Base-by-base conservation (phyloP, 352 stramenopile species). In the Globisporangium okanoganense region DNA sequence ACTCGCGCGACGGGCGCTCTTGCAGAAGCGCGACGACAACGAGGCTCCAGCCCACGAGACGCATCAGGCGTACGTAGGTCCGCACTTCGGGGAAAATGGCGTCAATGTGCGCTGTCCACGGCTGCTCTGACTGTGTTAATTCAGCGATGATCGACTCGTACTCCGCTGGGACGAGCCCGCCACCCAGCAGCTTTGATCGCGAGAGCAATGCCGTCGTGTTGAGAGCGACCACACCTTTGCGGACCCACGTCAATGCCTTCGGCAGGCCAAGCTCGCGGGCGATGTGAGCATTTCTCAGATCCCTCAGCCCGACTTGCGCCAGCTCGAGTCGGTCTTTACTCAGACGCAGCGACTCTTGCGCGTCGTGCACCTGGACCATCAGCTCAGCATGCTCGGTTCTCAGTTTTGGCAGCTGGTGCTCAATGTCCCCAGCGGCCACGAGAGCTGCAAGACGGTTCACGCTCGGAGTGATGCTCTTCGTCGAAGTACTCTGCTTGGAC, bases 21-120 rank as follows among this genome's bases (percentile, higher is more conserved):
- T 95, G 85, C 14, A 96, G 72, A 43, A 91, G 58, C 33, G 82
- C 78, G 18, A 89, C 79, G 4, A 88, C 82, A 7, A 89, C 73
- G 58, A 93, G 65, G 36, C 70, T 88, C 87, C 87, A 96, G 6
- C 82, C 75, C 6, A 90, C 82, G 18, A 75, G 52, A 29, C 79
- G 81, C 48, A 96, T 57, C 47, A 94, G 64, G 3, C 84, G 83
- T 24, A 77, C 70, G 40, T 88, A 88, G 40, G 77, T 69, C 13
- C 74, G 72, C 1, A 94, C 82, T 45, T 85, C 78, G 10, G 85
- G 78, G 45, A 95, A 96, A 5, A 82, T 62, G 52, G 80, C 67
- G n/a, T 85, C 71, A 31, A 95, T 89, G 12, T 65, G 62, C 38
- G 51, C 51, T 1, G 41, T 48, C 31, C 64, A 20, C 22, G 44